Evolutionary conservation across 257 asterid species (phyloP).

Genomic region (Salvia rosmarinus): DNA sequence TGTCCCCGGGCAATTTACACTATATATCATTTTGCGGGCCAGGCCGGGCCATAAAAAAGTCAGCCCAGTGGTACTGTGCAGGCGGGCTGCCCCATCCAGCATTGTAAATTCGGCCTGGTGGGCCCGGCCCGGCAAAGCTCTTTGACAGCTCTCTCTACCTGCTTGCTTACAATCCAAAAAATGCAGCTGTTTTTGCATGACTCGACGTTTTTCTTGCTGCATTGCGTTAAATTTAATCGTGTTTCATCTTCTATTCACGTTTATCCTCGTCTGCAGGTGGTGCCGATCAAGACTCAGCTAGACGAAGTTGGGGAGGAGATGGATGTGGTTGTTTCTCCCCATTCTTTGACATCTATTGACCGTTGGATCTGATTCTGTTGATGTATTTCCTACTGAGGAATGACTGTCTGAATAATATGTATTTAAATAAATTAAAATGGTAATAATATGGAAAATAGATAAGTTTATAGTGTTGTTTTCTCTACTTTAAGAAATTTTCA

Average conservation of each 20-base stretch:
- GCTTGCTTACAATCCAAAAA: neutral
- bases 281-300: conserved; percentile 45
- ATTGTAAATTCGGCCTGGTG: too few relatives aligned
- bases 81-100: too few relatives aligned
- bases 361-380: conserved; percentile 40
- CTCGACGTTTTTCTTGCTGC: neutral
- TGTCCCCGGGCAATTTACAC: too few relatives aligned
- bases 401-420: neutral
- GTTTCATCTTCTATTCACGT: conserved; percentile 11
- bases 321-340: conserved; percentile 56
- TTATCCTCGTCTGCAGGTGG: conserved; percentile 49
- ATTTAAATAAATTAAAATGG: conserved; percentile 13
- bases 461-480: neutral
- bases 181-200: neutral
- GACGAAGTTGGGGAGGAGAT: conserved; percentile 54
- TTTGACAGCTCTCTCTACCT: too few relatives aligned
- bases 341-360: conserved; percentile 61
- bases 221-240: neutral
- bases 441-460: neutral
- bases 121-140: too few relatives aligned
- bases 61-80: too few relatives aligned
- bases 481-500: neutral
- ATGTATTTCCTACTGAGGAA: conserved; percentile 42
- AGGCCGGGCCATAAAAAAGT: too few relatives aligned
- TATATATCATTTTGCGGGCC: too few relatives aligned